Percentiles rank a stretch among this genome's conserved stretches.
phyloP scores from a whole-genome alignment of 2,329 filamentous ascomycete species.

The Aspergillus thermomutatus region DNA sequence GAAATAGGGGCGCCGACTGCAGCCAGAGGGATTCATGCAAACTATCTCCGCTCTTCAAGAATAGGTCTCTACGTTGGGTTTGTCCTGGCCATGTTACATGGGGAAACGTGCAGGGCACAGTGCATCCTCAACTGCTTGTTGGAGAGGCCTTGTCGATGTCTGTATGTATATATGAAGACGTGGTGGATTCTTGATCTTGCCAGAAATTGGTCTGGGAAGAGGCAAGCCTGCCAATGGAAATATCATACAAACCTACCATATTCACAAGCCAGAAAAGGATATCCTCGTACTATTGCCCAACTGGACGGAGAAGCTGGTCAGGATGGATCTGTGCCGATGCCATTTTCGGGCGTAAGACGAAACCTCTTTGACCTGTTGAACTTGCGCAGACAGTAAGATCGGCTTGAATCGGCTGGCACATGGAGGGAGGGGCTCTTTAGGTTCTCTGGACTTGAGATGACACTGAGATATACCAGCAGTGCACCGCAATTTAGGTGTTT shows the following conservation, averaged over 20 bases:
- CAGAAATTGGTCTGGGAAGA: not conserved
- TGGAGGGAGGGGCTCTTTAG: not conserved
- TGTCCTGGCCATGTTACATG: not conserved
- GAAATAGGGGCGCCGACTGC: not conserved
- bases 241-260: not conserved
- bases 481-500: not conserved
- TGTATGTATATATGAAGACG: conserved; percentile 7
- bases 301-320: not conserved
- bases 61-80: not conserved
- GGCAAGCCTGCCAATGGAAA: not conserved
- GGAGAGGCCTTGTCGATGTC: not conserved
- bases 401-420: not conserved
- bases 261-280: not conserved
- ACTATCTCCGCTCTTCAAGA: conserved; percentile 2
- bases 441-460: not conserved
- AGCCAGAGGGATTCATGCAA: not conserved
- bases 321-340: not conserved
- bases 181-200: not conserved
- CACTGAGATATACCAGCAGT: not conserved
- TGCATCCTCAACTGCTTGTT: not conserved
- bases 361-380: not conserved
- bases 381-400: not conserved
- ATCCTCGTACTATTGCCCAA: not conserved
- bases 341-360: not conserved
- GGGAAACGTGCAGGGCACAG: not conserved